Base-by-base conservation (phyloP, 805 yeast species). In the Wickerhamiella parazyma region DNA sequence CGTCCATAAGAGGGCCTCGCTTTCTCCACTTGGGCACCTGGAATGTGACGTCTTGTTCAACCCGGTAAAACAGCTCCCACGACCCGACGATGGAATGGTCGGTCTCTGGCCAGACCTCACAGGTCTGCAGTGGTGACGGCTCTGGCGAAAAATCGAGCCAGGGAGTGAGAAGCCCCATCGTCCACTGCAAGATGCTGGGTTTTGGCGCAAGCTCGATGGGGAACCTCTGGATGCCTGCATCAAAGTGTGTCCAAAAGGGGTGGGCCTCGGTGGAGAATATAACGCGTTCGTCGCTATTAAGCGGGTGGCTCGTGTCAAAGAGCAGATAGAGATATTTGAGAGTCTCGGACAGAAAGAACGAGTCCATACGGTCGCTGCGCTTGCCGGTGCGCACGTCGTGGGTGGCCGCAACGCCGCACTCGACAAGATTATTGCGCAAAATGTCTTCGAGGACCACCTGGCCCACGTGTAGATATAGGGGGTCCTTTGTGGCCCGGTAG, bases 221-320 rank as follows among this genome's bases (percentile, higher is more conserved):
- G 16, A 28, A 28, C 31, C 16, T 14, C 31, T 33, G 14, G 35
- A 18, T 18, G 12, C 21, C 35, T 6, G 21, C 21, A 33, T 17
- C 19, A 11, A 33, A 63, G 46, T 48, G 75, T 42, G 71, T 66
- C 94, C 95, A 84, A 49, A 86, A 58, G 3, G 94, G 94, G 59
- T 87, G 97, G 0, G 87, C 95, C 55, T 87, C 97, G 0, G 97
- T 87, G 10, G 89, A 73, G 59, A 86, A 80, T 38, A 80, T 61
- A 25, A 66, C 60, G 48, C 60, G 64, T 14, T 56, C 53, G 2
- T 60, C 60, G 1, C 42, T 52, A 63, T 75, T 71, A 48, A 75
- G 67, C 1, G 56, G 54, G 55, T 85, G 76, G 5, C 67, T 70
- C 12, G 69, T 78, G 55, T 85, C 94, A 63, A 87, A 87, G 35